Percentiles rank a stretch among this genome's conserved stretches.
phyloP scores from a whole-genome alignment of 2,329 filamentous ascomycete species.

The Rachicladosporium sp. region DNA sequence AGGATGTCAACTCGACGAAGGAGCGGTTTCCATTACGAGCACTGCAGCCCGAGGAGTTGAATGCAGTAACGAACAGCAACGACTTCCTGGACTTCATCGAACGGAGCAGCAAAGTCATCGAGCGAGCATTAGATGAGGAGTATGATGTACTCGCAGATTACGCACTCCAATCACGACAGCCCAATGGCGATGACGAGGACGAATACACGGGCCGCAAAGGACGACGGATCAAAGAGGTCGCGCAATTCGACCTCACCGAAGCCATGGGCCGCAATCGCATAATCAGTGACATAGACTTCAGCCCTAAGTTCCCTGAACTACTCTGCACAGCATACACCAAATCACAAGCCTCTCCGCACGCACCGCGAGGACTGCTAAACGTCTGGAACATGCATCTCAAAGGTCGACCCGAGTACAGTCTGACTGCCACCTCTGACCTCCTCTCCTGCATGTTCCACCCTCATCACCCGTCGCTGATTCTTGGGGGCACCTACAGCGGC shows the following conservation, averaged over 20 bases:
- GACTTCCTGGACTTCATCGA: slow-evolving; percentile 95
- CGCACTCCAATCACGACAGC: slow-evolving; percentile 60
- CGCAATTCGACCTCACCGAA: slow-evolving; percentile 71
- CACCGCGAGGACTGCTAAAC: slow-evolving; percentile 83
- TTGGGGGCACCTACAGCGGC: slow-evolving; percentile 91
- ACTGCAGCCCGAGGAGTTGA: slow-evolving; percentile 72
- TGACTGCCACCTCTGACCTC: slow-evolving; percentile 92
- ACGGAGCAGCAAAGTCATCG: slow-evolving; percentile 90
- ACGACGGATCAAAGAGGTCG: slow-evolving; percentile 69
- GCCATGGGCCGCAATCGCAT: slow-evolving; percentile 97
- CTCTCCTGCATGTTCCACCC: slow-evolving; percentile 96
- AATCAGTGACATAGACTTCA: slow-evolving; percentile 92
- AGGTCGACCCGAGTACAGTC: slow-evolving; percentile 87
- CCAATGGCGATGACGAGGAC: slow-evolving; percentile 57
- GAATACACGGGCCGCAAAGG: slow-evolving; percentile 61
- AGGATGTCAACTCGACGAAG: slow-evolving; percentile 34
- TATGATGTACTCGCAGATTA: slow-evolving; percentile 96
- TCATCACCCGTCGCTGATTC: slow-evolving; percentile 90
- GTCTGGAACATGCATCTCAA: slow-evolving; percentile 96
- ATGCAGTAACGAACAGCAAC: slow-evolving; percentile 79
- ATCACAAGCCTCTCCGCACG: slow-evolving; percentile 52
- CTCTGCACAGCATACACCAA: slow-evolving; percentile 93
- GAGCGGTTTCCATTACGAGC: slow-evolving; percentile 62
- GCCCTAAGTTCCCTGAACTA: slow-evolving; percentile 79
- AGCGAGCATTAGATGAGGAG: slow-evolving; percentile 85